Evolutionary conservation across 805 yeast species (phyloP).

Genomic region (Candida insectalens): DNA sequence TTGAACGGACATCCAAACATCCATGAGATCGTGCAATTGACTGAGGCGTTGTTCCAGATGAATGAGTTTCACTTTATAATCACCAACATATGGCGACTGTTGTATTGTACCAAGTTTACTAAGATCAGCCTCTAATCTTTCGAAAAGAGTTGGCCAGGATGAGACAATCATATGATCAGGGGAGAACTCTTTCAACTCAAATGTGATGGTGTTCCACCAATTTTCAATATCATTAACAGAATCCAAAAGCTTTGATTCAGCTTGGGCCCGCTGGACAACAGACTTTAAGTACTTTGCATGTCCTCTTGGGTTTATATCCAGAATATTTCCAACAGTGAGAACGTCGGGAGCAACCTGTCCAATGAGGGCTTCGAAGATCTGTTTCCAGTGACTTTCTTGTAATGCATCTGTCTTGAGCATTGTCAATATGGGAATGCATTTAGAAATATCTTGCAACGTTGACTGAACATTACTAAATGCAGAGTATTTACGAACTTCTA

Average conservation of each 20-base stretch:
- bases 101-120: constrained; percentile 60
- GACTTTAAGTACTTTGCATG: constrained; percentile 38
- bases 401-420: constrained; percentile 49
- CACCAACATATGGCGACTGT: constrained; percentile 49
- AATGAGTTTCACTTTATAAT: constrained; percentile 49
- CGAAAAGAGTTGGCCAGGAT: constrained; percentile 59
- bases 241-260: constrained; percentile 58
- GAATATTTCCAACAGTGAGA: constrained; percentile 47
- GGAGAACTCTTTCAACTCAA: constrained; percentile 45
- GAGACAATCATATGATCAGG: constrained; percentile 46
- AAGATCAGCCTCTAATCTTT: constrained; percentile 49
- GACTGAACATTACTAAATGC: constrained; percentile 56
- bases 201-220: constrained; percentile 44
- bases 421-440: constrained; percentile 28
- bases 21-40: constrained; percentile 40
- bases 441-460: constrained; percentile 30
- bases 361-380: constrained; percentile 27
- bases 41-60: constrained; percentile 51
- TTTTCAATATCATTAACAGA: constrained; percentile 39
- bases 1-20: constrained; percentile 76
- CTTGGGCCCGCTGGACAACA: constrained; percentile 54
- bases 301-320: constrained; percentile 40
- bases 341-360: constrained; percentile 9
- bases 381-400: constrained; percentile 59
- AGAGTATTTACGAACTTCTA: constrained; percentile 51